Evolutionary conservation across 176 grass and related monocot species (phyloP).

Genomic region (Hyparrhenia diplandra): DNA sequence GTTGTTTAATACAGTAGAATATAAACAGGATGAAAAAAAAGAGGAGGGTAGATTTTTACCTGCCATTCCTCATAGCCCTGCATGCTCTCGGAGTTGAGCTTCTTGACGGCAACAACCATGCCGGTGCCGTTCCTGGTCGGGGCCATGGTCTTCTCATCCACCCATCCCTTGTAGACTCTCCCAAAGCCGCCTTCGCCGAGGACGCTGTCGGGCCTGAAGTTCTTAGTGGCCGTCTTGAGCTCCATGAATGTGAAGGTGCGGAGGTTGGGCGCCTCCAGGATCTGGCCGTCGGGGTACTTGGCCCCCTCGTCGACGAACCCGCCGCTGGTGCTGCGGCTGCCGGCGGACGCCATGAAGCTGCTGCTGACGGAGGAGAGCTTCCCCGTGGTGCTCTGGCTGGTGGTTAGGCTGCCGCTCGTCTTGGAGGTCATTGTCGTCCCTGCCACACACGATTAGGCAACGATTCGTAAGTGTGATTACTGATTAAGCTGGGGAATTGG

Average conservation of each 20-base stretch:
- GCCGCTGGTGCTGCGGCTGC: slow-evolving; percentile 46
- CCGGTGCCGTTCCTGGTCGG: slow-evolving; percentile 27
- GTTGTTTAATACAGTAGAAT: background rate
- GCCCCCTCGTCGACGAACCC: background rate
- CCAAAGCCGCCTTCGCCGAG: slow-evolving; percentile 72
- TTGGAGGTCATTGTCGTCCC: slow-evolving; percentile 47
- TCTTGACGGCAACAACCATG: slow-evolving; percentile 60
- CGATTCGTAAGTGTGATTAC: too few species aligned
- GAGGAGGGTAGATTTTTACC: slow-evolving; percentile 24
- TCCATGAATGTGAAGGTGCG: slow-evolving; percentile 74
- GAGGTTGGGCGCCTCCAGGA: slow-evolving; percentile 73
- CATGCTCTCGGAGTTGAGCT: slow-evolving; percentile 68
- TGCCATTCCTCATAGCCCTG: slow-evolving; percentile 81
- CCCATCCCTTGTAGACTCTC: slow-evolving; percentile 83
- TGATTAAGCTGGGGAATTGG: background rate
- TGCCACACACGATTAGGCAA: background rate
- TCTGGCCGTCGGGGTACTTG: slow-evolving; percentile 41
- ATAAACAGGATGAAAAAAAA: background rate
- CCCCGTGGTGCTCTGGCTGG: slow-evolving; percentile 61
- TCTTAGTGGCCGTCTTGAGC: slow-evolving; percentile 58
- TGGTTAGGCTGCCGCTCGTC: slow-evolving; percentile 54
- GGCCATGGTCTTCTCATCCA: slow-evolving; percentile 81
- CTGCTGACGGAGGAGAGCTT: slow-evolving; percentile 54
- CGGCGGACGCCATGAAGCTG: slow-evolving; percentile 44
- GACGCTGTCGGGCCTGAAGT: slow-evolving; percentile 58